Conservation (phyloP, 1,284 basidiomycete genomes). For the Ganoderma boninense region DNA sequence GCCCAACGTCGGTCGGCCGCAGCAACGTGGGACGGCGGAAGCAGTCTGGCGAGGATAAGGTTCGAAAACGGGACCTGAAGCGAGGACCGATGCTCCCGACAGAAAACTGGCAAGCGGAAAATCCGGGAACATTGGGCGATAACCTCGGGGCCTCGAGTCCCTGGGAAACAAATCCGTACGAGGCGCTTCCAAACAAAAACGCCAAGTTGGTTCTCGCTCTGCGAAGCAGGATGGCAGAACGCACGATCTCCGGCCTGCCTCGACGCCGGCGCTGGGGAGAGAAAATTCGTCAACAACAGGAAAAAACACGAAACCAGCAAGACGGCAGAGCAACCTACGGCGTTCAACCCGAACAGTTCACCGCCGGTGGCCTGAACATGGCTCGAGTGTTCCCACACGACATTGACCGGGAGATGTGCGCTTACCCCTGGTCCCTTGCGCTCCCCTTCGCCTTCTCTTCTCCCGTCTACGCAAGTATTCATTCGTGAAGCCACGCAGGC, state of each 20-base stretch:
- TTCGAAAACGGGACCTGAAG: background rate
- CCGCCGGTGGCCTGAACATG: background rate
- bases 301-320: background rate
- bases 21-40: background rate
- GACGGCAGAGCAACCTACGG: background rate
- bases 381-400: background rate
- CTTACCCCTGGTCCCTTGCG: background rate
- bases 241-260: background rate
- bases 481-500: background rate
- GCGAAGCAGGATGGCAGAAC: background rate
- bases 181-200: background rate
- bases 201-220: background rate
- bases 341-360: background rate
- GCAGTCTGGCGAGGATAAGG: background rate
- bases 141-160: background rate
- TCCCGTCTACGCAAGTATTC: background rate
- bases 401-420: background rate
- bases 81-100: background rate
- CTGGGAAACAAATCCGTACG: background rate
- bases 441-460: slow-evolving; percentile 1
- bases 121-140: background rate
- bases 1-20: background rate
- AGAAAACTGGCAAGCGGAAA: background rate
- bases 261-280: background rate
- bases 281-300: slow-evolving; percentile 1